Percentiles rank a stretch among this genome's conserved stretches.
Conservation (phyloP, 2,329 filamentous ascomycete species). For the Microsporum ferrugineum region DNA sequence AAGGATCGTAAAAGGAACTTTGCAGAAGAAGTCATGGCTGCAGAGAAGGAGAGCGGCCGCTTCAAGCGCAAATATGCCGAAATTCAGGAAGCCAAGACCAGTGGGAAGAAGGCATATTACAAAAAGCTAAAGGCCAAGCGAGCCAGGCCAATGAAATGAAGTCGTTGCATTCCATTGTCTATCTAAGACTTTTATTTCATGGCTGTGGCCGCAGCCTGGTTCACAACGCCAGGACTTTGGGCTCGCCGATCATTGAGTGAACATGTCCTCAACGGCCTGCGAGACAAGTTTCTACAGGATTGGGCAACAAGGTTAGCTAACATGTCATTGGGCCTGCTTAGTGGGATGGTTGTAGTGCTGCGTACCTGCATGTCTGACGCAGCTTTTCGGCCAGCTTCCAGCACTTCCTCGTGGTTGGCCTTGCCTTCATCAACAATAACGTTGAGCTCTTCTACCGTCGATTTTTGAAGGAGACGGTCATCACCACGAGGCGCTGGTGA, state of each 20-base stretch:
- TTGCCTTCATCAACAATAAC: slow-evolving; percentile 47
- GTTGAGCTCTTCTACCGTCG: slow-evolving; percentile 42
- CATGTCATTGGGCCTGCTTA: slow-evolving; percentile 3
- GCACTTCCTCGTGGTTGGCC: slow-evolving; percentile 54
- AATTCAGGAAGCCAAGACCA: slow-evolving; percentile 70
- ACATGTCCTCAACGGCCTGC: slow-evolving; percentile 22
- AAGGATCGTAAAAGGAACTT: slow-evolving; percentile 82
- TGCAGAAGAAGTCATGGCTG: slow-evolving; percentile 67
- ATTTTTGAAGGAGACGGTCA: slow-evolving; percentile 41
- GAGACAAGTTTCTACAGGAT: slow-evolving; percentile 27
- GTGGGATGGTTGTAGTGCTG: background rate
- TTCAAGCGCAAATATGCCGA: slow-evolving; percentile 82
- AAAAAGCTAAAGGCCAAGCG: slow-evolving; percentile 60
- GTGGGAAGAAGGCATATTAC: slow-evolving; percentile 83
- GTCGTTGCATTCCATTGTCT: background rate
- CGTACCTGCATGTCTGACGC: slow-evolving; percentile 52
- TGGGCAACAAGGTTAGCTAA: slow-evolving; percentile 7
- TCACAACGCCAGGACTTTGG: background rate
- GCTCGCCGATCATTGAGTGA: slow-evolving; percentile 1
- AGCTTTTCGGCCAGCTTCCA: slow-evolving; percentile 49
- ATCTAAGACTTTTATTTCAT: background rate
- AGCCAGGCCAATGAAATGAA: slow-evolving; percentile 12
- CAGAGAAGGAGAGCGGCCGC: slow-evolving; percentile 53
- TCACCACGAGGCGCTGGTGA: slow-evolving; percentile 49
- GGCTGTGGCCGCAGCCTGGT: background rate